These are phyloP conservation scores for Grosmannia huntii DNA, from an alignment of 2,329 filamentous ascomycete species.

Conservation along the genomic window DNA sequence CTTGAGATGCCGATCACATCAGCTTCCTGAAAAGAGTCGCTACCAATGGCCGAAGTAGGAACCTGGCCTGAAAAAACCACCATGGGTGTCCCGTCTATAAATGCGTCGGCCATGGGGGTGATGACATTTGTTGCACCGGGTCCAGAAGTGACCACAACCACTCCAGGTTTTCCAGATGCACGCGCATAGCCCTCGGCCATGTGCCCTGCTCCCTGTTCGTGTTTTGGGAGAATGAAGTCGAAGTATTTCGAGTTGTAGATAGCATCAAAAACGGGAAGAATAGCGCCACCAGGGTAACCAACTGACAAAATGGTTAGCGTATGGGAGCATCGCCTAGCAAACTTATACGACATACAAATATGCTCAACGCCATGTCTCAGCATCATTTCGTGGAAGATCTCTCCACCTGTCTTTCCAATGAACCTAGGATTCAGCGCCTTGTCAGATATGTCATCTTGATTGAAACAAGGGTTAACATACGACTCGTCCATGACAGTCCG, in stretches of 20 bases:
- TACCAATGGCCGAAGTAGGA: slow-evolving; percentile 76
- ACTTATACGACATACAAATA: slow-evolving; percentile 56
- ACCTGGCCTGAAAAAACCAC: slow-evolving; percentile 96
- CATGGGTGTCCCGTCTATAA: slow-evolving; percentile 91
- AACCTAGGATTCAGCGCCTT: slow-evolving; percentile 41
- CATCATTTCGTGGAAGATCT: slow-evolving; percentile 99
- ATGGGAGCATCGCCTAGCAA: neutral
- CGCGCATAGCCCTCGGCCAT: slow-evolving; percentile 98
- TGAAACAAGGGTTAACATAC: slow-evolving; percentile 34
- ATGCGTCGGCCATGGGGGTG: slow-evolving; percentile 90
- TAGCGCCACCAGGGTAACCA: slow-evolving; percentile 88
- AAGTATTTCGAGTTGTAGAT: slow-evolving; percentile 98
- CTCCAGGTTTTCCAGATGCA: slow-evolving; percentile 84
- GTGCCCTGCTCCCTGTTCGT: slow-evolving; percentile 96
- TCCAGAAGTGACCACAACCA: slow-evolving; percentile 92
- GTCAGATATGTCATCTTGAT: slow-evolving; percentile 1
- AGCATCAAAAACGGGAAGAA: slow-evolving; percentile 94
- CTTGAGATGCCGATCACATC: slow-evolving; percentile 89
- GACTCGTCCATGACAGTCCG: slow-evolving; percentile 64
- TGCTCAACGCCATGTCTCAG: slow-evolving; percentile 82
- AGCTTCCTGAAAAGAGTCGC: slow-evolving; percentile 93
- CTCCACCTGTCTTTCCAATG: slow-evolving; percentile 86
- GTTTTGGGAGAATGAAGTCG: slow-evolving; percentile 86
- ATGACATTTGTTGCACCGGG: slow-evolving; percentile 94
- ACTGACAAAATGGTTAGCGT: slow-evolving; percentile 30